Evolutionary conservation across 2,329 filamentous ascomycete species (phyloP).

Genomic region (Hypoxylon sp.): DNA sequence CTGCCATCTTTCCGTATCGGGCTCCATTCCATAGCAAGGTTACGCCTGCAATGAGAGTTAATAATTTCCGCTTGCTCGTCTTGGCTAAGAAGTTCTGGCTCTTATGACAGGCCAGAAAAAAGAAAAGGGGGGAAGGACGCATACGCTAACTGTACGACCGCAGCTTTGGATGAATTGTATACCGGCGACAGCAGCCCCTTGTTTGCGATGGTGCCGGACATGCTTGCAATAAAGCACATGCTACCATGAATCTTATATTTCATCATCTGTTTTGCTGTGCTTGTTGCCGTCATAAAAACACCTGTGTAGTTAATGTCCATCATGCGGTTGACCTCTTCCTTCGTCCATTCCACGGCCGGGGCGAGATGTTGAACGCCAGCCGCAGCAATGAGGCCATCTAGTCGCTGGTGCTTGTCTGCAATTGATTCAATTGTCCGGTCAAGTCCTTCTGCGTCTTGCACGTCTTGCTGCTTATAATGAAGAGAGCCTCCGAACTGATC

Average conservation of each 20-base stretch:
- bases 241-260: conserved; percentile 66
- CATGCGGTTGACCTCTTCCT: conserved; percentile 71
- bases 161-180: conserved; percentile 78
- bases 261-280: conserved; percentile 75
- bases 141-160: conserved; percentile 71
- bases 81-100: too few relatives aligned
- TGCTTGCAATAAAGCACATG: conserved; percentile 71
- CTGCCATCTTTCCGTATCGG: conserved; percentile 56
- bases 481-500: conserved; percentile 74
- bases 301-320: conserved; percentile 56
- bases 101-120: too few relatives aligned
- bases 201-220: conserved; percentile 67
- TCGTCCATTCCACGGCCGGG: conserved; percentile 75
- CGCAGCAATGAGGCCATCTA: conserved; percentile 79
- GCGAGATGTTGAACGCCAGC: conserved; percentile 79
- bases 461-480: conserved; percentile 77
- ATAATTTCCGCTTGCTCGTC: too few relatives aligned
- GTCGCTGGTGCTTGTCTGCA: conserved; percentile 70
- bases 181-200: conserved; percentile 75
- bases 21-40: conserved; percentile 76
- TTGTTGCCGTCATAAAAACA: conserved; percentile 78
- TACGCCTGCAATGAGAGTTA: conserved; percentile 56
- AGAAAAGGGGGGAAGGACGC: too few relatives aligned
- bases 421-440: conserved; percentile 72
- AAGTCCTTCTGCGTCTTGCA: conserved; percentile 72